These are phyloP conservation scores for Crepidotus variabilis DNA, from an alignment of 768 basidiomycete species.

Conservation along the genomic window DNA sequence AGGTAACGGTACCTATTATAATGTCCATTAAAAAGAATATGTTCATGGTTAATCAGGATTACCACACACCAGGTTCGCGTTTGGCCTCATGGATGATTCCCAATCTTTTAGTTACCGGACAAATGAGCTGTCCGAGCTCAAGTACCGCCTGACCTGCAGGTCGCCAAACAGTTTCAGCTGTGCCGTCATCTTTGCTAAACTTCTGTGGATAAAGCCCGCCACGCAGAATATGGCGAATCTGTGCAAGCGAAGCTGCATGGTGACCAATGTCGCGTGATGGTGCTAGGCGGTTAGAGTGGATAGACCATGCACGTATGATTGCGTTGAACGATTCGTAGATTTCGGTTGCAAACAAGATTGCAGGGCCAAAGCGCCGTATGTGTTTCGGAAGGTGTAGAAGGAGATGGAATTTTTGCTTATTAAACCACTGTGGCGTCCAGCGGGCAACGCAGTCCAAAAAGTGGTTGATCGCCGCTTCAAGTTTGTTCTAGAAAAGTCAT, in stretches of 20 bases:
- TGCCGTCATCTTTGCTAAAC: not conserved
- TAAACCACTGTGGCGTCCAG: conserved; percentile 31
- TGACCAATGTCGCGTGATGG: conserved; percentile 31
- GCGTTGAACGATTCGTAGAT: conserved; percentile 34
- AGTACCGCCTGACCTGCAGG: not conserved
- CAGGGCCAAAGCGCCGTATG: conserved; percentile 24
- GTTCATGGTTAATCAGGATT: not conserved
- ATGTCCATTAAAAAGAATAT: not conserved
- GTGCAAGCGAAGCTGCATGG: conserved; percentile 15
- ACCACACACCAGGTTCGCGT: not conserved
- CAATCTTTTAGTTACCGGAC: not conserved
- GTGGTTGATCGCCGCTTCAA: conserved; percentile 27
- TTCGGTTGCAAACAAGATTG: conserved; percentile 23
- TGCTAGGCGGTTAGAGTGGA: conserved; percentile 33
- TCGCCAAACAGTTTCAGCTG: not conserved
- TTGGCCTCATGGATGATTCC: not conserved
- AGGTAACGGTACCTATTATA: not conserved
- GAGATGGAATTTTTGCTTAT: conserved; percentile 34
- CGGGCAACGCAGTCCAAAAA: conserved; percentile 29
- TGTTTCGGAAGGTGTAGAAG: conserved; percentile 24
- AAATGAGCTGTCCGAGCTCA: not conserved
- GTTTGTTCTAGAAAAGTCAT: conserved; percentile 12
- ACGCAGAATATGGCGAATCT: conserved; percentile 2
- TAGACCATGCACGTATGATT: conserved; percentile 28
- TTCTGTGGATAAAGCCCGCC: conserved; percentile 1